Percentiles rank a stretch among this genome's conserved stretches.
These are phyloP conservation scores for Brassica incana DNA, from an alignment of 345 rosid genomes.

Conservation along the genomic window DNA sequence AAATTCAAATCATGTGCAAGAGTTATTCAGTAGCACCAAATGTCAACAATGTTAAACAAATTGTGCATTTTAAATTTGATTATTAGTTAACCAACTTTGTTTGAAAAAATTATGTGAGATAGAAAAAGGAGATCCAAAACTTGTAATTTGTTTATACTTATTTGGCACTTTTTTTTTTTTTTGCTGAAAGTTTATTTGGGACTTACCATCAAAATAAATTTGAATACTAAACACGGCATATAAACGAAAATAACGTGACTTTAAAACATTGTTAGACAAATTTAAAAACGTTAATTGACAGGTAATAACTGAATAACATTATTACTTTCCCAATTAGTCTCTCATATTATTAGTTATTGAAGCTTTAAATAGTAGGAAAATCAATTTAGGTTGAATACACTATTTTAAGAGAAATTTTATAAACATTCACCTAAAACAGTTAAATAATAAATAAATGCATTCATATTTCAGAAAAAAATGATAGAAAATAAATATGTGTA, in stretches of 20 bases:
- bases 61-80: not conserved
- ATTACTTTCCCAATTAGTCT: not conserved
- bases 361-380: not conserved
- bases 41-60: not conserved
- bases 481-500: not conserved
- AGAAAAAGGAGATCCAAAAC: not conserved
- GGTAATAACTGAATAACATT: not conserved
- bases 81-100: not conserved
- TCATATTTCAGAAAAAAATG: not conserved
- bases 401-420: not conserved
- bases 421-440: slow-evolving; percentile 14
- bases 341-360: not conserved
- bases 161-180: not conserved
- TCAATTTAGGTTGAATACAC: not conserved
- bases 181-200: not conserved
- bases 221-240: not conserved
- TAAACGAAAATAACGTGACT: not conserved
- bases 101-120: not conserved
- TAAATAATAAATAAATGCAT: slow-evolving; percentile 15
- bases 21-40: not conserved
- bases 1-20: not conserved
- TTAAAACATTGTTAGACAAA: not conserved
- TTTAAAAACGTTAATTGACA: not conserved
- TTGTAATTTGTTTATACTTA: not conserved
- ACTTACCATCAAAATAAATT: not conserved